Evolutionary conservation across 2,329 filamentous ascomycete species (phyloP), one percentile per base, ranked within the genome.

Genomic region (Zasmidium cellare): DNA sequence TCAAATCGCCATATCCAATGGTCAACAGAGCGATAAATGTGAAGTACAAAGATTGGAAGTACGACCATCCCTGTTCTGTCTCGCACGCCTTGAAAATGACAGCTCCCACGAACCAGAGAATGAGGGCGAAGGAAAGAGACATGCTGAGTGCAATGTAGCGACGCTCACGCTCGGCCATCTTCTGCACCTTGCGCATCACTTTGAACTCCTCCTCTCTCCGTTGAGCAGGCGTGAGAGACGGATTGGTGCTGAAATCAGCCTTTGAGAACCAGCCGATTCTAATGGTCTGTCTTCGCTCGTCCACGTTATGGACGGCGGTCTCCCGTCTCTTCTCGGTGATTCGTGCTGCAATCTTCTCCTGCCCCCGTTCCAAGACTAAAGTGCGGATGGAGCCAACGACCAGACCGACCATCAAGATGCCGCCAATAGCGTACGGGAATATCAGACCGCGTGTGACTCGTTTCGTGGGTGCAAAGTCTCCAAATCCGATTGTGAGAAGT

Each of bases 391-490:
- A 81, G 7, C 80, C 80, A 46, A 85, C 75, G 19, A 84, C 80
- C 9, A 85, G 71, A 78, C 82, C 82, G 16, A 84, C 72, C 46
- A 78, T 80, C 5, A 84, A 72, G 23, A 84, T 80, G 1, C 82
- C 82, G 3, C 80, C 80, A 28, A 84, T 78, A 1, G 82, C 81
- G 53, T 78, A 84, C 0, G 81, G 81, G 58, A 84, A 82, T 1
- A 84, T 65, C 0, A 85, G 67, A 2, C 77, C 75, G 35, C 81
- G 74, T 2, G 80, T 82, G 2, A 79, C 66, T 57, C 80, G 76
- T 0, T 81, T 84, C 18, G 66, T 69, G 1, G 82, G 82, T 2
- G 76, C 73, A 58, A 77, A 80, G 56, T 77, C 76, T 12, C 82
- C 82, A 14, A 84, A 73, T 3, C 82, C 82, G 5, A 85, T 76